These are phyloP conservation scores for Tilletia setariae DNA, from an alignment of 1,284 basidiomycete genomes.

Conservation along the genomic window DNA sequence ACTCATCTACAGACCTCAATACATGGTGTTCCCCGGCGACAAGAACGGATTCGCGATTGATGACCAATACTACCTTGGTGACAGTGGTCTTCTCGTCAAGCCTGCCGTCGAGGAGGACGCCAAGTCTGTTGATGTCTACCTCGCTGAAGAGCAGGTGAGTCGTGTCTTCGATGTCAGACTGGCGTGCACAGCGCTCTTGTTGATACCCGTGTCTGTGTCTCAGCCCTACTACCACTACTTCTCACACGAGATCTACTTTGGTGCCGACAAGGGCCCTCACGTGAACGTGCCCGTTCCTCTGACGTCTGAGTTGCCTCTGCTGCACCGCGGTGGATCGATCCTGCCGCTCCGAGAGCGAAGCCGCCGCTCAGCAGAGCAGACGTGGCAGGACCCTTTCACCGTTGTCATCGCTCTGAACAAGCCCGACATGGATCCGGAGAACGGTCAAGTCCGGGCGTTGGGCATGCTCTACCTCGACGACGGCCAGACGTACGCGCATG, in stretches of 20 bases:
- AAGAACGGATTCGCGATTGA: constrained; percentile 78
- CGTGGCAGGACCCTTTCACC: constrained; percentile 90
- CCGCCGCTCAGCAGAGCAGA: constrained; percentile 77
- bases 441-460: constrained; percentile 57
- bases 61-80: constrained; percentile 90
- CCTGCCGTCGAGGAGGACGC: constrained; percentile 77
- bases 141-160: constrained; percentile 66
- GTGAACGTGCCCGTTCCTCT: constrained; percentile 75
- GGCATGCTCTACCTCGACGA: constrained; percentile 96
- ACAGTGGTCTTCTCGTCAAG: constrained; percentile 83
- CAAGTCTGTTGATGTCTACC: constrained; percentile 72
- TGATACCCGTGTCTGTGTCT: too few relatives aligned
- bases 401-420: constrained; percentile 77
- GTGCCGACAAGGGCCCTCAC: constrained; percentile 62
- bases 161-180: background rate
- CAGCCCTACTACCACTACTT: constrained; percentile 96
- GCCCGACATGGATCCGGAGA: constrained; percentile 19
- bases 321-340: constrained; percentile 89
- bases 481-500: constrained; percentile 77
- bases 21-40: constrained; percentile 85
- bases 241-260: constrained; percentile 61
- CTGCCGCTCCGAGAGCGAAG: constrained; percentile 80
- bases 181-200: too few relatives aligned
- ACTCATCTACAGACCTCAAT: constrained; percentile 71
- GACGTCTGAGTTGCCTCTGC: constrained; percentile 70